These are phyloP conservation scores for Blastocystis hominis DNA, from an alignment of 352 stramenopile species.

Conservation along the genomic window DNA sequence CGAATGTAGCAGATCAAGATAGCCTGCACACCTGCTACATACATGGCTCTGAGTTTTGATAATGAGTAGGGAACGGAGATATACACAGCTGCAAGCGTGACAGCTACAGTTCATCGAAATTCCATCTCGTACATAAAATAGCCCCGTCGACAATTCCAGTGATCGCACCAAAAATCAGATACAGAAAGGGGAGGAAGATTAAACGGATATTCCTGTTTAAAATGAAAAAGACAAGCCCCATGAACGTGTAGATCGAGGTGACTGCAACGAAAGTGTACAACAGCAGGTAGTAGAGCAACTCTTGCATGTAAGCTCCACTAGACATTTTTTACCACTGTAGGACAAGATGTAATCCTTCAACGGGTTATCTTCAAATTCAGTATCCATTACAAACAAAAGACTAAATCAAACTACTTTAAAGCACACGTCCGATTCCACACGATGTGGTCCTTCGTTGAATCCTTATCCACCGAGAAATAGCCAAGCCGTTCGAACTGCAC, in stretches of 20 bases:
- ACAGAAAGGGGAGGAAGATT: constrained; percentile 35
- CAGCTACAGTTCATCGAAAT: neutral
- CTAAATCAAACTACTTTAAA: neutral
- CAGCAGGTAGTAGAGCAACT: constrained; percentile 9
- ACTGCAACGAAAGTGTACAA: neutral
- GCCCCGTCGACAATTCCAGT: neutral
- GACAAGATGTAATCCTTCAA: constrained; percentile 39
- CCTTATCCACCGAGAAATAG: constrained; percentile 89
- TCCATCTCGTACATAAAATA: constrained; percentile 1
- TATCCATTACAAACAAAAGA: neutral
- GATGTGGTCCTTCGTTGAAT: constrained; percentile 48
- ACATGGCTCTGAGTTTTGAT: constrained; percentile 10
- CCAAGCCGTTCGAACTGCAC: constrained; percentile 93
- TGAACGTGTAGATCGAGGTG: neutral
- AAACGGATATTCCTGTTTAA: constrained; percentile 17
- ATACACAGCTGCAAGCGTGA: constrained; percentile 13
- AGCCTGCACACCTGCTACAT: neutral
- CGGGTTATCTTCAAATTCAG: neutral
- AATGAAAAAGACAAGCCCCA: constrained; percentile 2
- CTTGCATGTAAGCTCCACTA: neutral
- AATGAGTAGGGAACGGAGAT: constrained; percentile 56
- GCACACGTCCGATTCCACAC: constrained; percentile 19
- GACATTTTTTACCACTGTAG: neutral
- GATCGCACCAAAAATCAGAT: constrained; percentile 1
- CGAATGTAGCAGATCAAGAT: constrained; percentile 23